phyloP scores from a whole-genome alignment of 192 early-diverging fungal species.

The Gryganskiella cystojenkinii region DNA sequence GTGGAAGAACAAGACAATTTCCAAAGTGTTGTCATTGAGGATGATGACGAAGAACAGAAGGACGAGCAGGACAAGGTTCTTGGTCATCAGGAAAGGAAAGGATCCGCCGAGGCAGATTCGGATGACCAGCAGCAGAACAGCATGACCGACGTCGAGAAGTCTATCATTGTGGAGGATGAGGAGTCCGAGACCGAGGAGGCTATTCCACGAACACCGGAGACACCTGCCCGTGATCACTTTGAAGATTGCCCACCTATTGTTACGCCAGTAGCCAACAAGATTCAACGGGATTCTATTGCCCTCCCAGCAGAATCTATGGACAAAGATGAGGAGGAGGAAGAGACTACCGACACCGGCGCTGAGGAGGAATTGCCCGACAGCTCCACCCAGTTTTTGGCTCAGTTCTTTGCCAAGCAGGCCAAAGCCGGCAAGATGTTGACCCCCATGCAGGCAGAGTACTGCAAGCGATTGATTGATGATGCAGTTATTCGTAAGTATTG shows the following conservation, averaged over 20 bases:
- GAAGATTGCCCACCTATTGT: conserved; percentile 31
- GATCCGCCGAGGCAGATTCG: no score
- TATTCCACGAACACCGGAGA: background rate
- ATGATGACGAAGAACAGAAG: background rate
- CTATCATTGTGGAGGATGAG: conserved; percentile 22
- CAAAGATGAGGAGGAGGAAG: no score
- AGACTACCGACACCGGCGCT: background rate
- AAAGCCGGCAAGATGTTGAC: conserved; percentile 26
- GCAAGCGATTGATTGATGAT: conserved; percentile 15
- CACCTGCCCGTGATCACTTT: conserved; percentile 5
- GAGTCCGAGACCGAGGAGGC: conserved; percentile 6
- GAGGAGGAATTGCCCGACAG: background rate
- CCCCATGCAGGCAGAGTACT: conserved; percentile 23
- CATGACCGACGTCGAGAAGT: no score
- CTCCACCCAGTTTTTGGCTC: conserved; percentile 17
- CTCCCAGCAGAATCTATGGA: no score
- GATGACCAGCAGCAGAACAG: no score
- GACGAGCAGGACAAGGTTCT: background rate
- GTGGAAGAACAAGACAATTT: background rate
- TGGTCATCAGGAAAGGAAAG: no score
- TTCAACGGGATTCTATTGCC: background rate
- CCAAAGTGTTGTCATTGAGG: background rate
- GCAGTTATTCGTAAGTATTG: conserved; percentile 18
- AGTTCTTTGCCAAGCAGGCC: conserved; percentile 20
- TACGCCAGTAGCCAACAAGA: conserved; percentile 4